A percentile compares a stretch with the other conserved stretches of the same genome.
Evolutionary conservation across 352 stramenopile species (phyloP).

Genomic region (Phytophthora aleatoria): DNA sequence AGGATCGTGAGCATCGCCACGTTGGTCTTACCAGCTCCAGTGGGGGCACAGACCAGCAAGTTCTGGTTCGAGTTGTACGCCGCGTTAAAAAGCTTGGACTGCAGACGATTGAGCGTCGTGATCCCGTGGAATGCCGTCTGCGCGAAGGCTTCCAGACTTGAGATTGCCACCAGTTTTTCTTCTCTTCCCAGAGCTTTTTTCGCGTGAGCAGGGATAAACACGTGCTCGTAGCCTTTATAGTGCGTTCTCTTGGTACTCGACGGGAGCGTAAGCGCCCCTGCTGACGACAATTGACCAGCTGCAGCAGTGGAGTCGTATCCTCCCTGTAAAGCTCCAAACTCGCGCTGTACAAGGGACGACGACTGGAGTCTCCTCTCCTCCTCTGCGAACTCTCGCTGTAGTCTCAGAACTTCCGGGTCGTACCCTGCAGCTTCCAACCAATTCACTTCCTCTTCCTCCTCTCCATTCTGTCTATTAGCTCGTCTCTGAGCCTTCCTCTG

Average conservation of each 20-base stretch:
- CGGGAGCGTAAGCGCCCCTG: conserved; percentile 56
- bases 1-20: conserved; percentile 98
- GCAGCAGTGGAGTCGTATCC: conserved; percentile 72
- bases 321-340: conserved; percentile 73
- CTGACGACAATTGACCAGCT: conserved; percentile 67
- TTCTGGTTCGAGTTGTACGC: conserved; percentile 98
- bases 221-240: conserved; percentile 84
- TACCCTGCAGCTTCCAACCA: conserved; percentile 83
- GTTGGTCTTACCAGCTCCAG: conserved; percentile 98
- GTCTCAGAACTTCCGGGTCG: conserved; percentile 73
- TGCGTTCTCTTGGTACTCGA: conserved; percentile 73
- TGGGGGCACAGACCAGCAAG: conserved; percentile 93
- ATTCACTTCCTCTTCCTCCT: conserved; percentile 46
- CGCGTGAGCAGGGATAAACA: conserved; percentile 77
- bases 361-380: conserved; percentile 65
- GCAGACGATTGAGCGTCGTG: conserved; percentile 95
- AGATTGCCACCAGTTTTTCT: conserved; percentile 71
- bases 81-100: conserved; percentile 96
- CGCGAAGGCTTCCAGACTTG: conserved; percentile 68
- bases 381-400: conserved; percentile 74
- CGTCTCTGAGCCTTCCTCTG: conserved; percentile 62
- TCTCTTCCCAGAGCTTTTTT: conserved; percentile 61
- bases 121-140: conserved; percentile 82
- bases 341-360: conserved; percentile 72
- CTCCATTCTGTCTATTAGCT: conserved; percentile 41